A percentile compares a stretch with the other conserved stretches of the same genome.
These are phyloP conservation scores for Setaria italica DNA, from an alignment of 202 grass and related monocot species.

Conservation along the genomic window DNA sequence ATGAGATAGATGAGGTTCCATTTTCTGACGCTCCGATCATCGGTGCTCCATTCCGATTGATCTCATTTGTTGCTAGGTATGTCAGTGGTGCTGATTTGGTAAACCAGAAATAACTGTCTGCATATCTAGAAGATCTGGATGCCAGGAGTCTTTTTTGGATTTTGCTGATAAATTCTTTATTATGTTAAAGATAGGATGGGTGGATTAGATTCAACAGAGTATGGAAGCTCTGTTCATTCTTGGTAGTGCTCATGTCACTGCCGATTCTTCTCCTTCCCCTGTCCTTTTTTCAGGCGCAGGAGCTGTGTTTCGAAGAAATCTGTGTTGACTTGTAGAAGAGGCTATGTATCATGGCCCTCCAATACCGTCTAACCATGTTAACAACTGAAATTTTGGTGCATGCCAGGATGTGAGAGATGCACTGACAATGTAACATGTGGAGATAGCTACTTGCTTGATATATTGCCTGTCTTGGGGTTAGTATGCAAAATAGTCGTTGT, in stretches of 20 bases:
- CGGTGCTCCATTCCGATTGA: slow-evolving; percentile 87
- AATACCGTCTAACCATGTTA: slow-evolving; percentile 35
- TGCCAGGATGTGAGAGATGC: background rate
- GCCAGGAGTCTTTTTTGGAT: background rate
- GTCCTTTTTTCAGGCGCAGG: slow-evolving; percentile 41
- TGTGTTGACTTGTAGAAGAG: slow-evolving; percentile 39
- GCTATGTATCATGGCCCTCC: slow-evolving; percentile 17
- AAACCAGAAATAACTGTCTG: slow-evolving; percentile 56
- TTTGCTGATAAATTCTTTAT: slow-evolving; percentile 28
- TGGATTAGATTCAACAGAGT: slow-evolving; percentile 43
- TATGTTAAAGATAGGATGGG: slow-evolving; percentile 33
- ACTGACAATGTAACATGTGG: background rate
- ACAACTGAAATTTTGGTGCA: slow-evolving; percentile 17
- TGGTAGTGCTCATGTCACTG: slow-evolving; percentile 35
- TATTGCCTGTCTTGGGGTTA: background rate
- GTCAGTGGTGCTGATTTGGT: slow-evolving; percentile 94
- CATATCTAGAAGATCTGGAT: slow-evolving; percentile 20
- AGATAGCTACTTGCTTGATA: background rate
- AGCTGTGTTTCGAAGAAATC: background rate
- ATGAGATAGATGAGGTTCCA: slow-evolving; percentile 57
- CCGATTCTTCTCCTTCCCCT: slow-evolving; percentile 33
- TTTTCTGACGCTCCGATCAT: slow-evolving; percentile 85
- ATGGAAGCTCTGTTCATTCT: slow-evolving; percentile 39
- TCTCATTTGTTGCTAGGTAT: slow-evolving; percentile 93
- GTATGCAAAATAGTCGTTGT: too few species aligned